These are phyloP conservation scores for Solanum pimpinellifolium DNA, from an alignment of 257 asterid species.

Conservation along the genomic window DNA sequence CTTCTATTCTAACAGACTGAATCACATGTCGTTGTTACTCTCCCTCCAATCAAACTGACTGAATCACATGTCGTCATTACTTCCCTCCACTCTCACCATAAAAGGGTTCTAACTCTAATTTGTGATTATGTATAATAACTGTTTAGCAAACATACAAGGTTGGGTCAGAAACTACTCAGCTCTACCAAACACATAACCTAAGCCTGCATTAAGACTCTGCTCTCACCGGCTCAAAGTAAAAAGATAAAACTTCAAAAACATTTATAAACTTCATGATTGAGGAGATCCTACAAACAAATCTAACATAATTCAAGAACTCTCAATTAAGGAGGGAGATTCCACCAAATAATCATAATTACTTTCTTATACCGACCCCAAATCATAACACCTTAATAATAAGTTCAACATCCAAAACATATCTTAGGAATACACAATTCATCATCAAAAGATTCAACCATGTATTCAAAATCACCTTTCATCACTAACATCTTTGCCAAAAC, in stretches of 20 bases:
- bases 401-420: background rate
- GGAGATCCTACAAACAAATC: background rate
- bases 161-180: background rate
- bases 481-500: background rate
- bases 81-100: background rate
- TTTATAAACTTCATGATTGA: background rate
- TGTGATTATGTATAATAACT: background rate
- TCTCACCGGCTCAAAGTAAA: background rate
- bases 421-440: background rate
- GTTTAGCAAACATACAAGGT: background rate
- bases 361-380: background rate
- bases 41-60: background rate
- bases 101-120: background rate
- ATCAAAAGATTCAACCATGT: background rate
- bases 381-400: background rate
- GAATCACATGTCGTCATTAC: background rate
- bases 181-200: background rate
- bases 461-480: background rate
- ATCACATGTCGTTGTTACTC: too few species aligned
- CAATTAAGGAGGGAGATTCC: background rate
- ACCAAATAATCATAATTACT: background rate
- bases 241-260: background rate
- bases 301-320: background rate
- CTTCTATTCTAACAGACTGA: background rate
- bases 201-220: background rate